Percentiles rank a stretch among this genome's conserved stretches.
Evolutionary conservation across 805 yeast genomes (phyloP).

Genomic region (Babjeviella inositovora): DNA sequence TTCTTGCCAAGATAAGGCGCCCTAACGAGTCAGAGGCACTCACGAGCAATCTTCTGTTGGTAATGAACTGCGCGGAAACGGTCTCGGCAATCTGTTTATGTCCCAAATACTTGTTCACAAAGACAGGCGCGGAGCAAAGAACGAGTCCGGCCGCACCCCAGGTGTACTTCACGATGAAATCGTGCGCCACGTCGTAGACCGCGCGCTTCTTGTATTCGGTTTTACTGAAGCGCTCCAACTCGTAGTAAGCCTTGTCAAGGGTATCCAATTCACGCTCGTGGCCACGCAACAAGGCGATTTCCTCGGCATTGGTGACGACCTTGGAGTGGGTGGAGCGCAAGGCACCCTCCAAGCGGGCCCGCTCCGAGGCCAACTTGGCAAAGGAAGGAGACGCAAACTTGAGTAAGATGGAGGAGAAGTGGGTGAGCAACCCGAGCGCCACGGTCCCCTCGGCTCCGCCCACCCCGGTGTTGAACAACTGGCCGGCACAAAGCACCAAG

Average conservation of each 20-base stretch:
- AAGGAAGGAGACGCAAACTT: conserved; percentile 80
- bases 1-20: conserved; percentile 70
- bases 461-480: conserved; percentile 39
- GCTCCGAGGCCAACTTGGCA: conserved; percentile 60
- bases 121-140: conserved; percentile 80
- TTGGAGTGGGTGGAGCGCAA: conserved; percentile 74
- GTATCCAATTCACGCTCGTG: conserved; percentile 64
- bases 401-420: conserved; percentile 59
- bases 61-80: conserved; percentile 72
- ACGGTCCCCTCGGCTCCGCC: conserved; percentile 70
- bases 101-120: conserved; percentile 40
- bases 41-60: conserved; percentile 70
- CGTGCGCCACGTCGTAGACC: conserved; percentile 71
- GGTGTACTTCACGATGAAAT: conserved; percentile 76
- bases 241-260: conserved; percentile 69
- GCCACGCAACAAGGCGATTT: conserved; percentile 74
- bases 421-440: conserved; percentile 66
- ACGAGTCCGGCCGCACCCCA: conserved; percentile 94
- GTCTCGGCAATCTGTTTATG: conserved; percentile 16
- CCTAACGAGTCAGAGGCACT: conserved; percentile 84
- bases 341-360: conserved; percentile 72
- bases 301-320: conserved; percentile 66
- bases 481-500: conserved; percentile 64
- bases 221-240: conserved; percentile 61
- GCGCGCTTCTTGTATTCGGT: conserved; percentile 60